Evolutionary conservation across 169 alveolate genomes (phyloP).

Genomic region (Plasmodium vivax): DNA sequence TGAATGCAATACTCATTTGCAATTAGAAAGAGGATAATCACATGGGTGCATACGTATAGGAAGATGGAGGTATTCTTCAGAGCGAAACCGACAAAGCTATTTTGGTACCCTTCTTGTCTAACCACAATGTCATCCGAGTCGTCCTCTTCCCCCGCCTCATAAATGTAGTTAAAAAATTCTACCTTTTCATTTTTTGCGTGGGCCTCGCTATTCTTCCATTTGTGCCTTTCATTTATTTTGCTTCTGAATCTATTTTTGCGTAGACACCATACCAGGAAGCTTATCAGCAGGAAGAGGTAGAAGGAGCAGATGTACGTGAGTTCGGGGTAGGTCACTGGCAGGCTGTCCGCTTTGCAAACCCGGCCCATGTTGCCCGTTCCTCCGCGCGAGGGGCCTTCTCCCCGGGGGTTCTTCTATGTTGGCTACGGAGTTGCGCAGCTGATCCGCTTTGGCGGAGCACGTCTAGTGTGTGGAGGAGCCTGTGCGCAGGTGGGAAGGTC

Average conservation of each 20-base stretch:
- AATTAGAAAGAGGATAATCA: conserved; percentile 76
- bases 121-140: conserved; percentile 34
- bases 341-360: conserved; percentile 39
- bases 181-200: conserved; percentile 14
- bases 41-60: conserved; percentile 66
- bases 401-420: neutral
- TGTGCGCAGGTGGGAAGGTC: neutral
- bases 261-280: conserved; percentile 35
- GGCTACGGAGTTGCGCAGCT: neutral
- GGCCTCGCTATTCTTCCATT: conserved; percentile 7
- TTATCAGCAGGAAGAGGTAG: conserved; percentile 18
- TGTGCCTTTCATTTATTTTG: conserved; percentile 29
- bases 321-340: conserved; percentile 21
- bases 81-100: conserved; percentile 10
- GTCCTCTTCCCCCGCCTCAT: neutral
- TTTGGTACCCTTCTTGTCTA: conserved; percentile 67
- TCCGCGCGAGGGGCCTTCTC: neutral
- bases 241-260: conserved; percentile 1
- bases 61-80: conserved; percentile 41
- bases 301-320: conserved; percentile 31
- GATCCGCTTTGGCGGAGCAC: neutral
- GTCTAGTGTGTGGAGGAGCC: neutral
- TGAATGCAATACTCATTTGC: conserved; percentile 83
- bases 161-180: conserved; percentile 58
- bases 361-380: conserved; percentile 19